A percentile compares a stretch with the other conserved stretches of the same genome.
phyloP scores from a whole-genome alignment of 306 rosid species.

The Cicer cuneatum region DNA sequence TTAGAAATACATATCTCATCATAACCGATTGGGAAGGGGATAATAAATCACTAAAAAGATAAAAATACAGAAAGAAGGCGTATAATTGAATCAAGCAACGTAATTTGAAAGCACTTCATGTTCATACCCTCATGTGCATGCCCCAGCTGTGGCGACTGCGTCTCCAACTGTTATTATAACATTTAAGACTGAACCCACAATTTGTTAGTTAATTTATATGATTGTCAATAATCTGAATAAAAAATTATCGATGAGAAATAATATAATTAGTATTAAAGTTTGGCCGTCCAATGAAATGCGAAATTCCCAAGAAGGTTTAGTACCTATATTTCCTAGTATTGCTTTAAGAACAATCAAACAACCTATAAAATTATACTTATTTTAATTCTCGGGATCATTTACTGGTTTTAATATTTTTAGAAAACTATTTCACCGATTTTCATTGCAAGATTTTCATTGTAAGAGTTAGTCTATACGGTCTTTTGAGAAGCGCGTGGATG shows the following conservation, averaged over 20 bases:
- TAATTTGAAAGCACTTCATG: constrained; percentile 35
- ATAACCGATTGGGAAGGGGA: not conserved
- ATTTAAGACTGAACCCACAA: constrained; percentile 42
- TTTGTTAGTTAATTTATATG: constrained; percentile 40
- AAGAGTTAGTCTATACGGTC: constrained; percentile 25
- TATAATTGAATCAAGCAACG: constrained; percentile 53
- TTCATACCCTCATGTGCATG: constrained; percentile 64
- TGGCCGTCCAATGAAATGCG: constrained; percentile 69
- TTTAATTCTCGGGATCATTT: constrained; percentile 75
- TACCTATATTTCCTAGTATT: constrained; percentile 66
- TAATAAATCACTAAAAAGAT: constrained; percentile 41
- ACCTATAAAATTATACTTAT: constrained; percentile 47
- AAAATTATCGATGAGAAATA: constrained; percentile 26
- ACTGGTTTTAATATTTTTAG: constrained; percentile 49
- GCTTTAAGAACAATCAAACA: constrained; percentile 76
- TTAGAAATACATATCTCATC: too few species aligned
- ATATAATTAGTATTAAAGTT: constrained; percentile 45
- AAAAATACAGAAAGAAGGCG: constrained; percentile 59
- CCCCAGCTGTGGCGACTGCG: constrained; percentile 68
- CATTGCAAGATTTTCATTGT: not conserved
- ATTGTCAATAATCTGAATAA: constrained; percentile 50
- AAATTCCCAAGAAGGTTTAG: constrained; percentile 72
- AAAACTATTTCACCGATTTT: constrained; percentile 36
- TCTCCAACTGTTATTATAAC: constrained; percentile 58
- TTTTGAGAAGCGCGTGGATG: constrained; percentile 58